Evolutionary conservation across 306 rosid genomes (phyloP).

Genomic region (Betula pendula): DNA sequence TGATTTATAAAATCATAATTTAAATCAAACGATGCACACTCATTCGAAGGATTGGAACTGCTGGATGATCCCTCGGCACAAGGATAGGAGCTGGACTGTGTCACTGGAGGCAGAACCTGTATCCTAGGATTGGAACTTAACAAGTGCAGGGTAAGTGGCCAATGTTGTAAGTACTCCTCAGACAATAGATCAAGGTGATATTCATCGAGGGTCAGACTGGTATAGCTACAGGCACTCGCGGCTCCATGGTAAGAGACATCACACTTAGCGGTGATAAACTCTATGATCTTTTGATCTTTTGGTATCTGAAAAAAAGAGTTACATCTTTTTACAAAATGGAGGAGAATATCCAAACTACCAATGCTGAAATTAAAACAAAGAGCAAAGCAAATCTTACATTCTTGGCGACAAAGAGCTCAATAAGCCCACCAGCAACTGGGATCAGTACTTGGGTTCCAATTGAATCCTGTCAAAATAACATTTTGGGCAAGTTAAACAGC

Average conservation of each 20-base stretch:
- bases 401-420: conserved; percentile 67
- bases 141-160: conserved; percentile 17
- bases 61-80: conserved; percentile 60
- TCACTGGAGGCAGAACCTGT: conserved; percentile 27
- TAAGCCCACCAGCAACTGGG: conserved; percentile 66
- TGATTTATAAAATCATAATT: conserved; percentile 21
- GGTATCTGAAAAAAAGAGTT: conserved; percentile 53
- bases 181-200: conserved; percentile 21
- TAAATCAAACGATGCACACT: conserved; percentile 42
- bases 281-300: conserved; percentile 47
- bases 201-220: conserved; percentile 32
- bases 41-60: conserved; percentile 56
- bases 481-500: conserved; percentile 6
- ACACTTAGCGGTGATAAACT: conserved; percentile 47
- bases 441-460: conserved; percentile 68
- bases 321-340: neutral
- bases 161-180: conserved; percentile 23
- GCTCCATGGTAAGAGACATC: conserved; percentile 43
- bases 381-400: conserved; percentile 41
- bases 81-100: conserved; percentile 41
- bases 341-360: conserved; percentile 13
- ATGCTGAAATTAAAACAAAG: neutral
- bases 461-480: conserved; percentile 43
- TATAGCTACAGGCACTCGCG: conserved; percentile 26
- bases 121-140: conserved; percentile 31